phyloP scores from a whole-genome alignment of 495 filamentous ascomycete genomes.

The Daldinia vernicosa region DNA sequence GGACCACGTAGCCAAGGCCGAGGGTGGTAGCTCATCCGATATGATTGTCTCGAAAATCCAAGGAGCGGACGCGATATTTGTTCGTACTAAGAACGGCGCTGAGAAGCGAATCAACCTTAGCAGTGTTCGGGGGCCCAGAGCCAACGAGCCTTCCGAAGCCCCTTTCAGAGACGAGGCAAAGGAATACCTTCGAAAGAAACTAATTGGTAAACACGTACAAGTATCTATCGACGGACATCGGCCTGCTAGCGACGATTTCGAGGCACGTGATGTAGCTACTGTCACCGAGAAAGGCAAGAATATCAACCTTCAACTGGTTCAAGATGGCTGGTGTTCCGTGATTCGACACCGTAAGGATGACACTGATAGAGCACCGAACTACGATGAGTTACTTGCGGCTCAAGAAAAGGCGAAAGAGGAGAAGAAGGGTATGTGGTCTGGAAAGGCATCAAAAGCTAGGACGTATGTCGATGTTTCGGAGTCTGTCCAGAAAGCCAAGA shows the following conservation, averaged over 20 bases:
- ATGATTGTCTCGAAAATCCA: conserved; percentile 84
- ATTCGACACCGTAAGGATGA: conserved; percentile 94
- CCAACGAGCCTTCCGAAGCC: conserved; percentile 65
- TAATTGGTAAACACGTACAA: conserved; percentile 95
- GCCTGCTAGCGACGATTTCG: conserved; percentile 87
- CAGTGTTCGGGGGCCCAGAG: conserved; percentile 89
- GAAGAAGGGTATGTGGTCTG: conserved; percentile 92
- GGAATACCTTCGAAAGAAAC: conserved; percentile 90
- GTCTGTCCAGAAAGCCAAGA: conserved; percentile 91
- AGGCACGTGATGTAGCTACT: conserved; percentile 93
- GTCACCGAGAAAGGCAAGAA: conserved; percentile 86
- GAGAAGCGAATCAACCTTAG: conserved; percentile 93
- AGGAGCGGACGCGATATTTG: conserved; percentile 87
- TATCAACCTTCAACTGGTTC: conserved; percentile 81
- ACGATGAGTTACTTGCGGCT: conserved; percentile 88
- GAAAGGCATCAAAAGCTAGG: conserved; percentile 81
- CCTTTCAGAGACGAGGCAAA: conserved; percentile 93
- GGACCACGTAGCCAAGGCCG: conserved; percentile 71
- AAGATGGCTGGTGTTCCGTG: conserved; percentile 91
- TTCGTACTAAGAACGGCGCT: conserved; percentile 80
- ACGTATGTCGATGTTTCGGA: conserved; percentile 90
- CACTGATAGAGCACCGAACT: conserved; percentile 88
- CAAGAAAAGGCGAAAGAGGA: conserved; percentile 85
- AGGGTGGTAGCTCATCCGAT: conserved; percentile 68
- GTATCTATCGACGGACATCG: conserved; percentile 89